Evolutionary conservation across 2,329 filamentous ascomycete species (phyloP), one percentile per base, ranked within the genome.

Genomic region (Dactylellina leptospora): DNA sequence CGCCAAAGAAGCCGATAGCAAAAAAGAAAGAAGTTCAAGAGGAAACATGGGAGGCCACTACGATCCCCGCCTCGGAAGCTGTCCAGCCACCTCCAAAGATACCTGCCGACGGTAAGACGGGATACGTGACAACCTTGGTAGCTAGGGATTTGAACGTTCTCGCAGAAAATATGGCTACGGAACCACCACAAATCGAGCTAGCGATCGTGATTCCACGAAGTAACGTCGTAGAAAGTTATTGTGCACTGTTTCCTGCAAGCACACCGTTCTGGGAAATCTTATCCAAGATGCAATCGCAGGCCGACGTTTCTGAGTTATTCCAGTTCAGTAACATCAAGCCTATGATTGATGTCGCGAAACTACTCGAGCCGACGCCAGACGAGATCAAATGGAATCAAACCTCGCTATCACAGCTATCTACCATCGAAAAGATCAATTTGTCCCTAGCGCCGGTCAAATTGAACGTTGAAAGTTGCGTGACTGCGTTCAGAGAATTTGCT

Each of bases 231-330:
- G 87, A 95, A 77, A 85, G 86, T 5, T 95, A 97, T 78, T 85
- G 90, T 0, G 85, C 86, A 1, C 95, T 93, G 78, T 96, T 96
- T 76, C 91, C 93, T 0, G 85, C 87, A 0, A 85, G 85, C 4
- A 93, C 91, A 0, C 91, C 93, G 0, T 90, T 97, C 75, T 89
- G 88, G 74, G 96, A 92, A 77, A 87, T 97, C 69, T 80, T 97
- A 62, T 83, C 88, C 73, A 89, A 90, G 1, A 82, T 97, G 51
- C 84, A 89, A 73, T 88, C 92, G 62, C 83, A 93, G 6, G 85
- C 87, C 1, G 82, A 83, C 25, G 81, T 90, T 8, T 85, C 88
- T 58, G 80, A 84, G 0, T 84, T 85, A 0, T 97, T 92, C 79
- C 86, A 89, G 74, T 81, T 97, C 53, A 92, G 89, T 76, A 80